These are phyloP conservation scores for Penicillium mononematosum DNA, from an alignment of 495 filamentous ascomycete genomes.

Conservation along the genomic window DNA sequence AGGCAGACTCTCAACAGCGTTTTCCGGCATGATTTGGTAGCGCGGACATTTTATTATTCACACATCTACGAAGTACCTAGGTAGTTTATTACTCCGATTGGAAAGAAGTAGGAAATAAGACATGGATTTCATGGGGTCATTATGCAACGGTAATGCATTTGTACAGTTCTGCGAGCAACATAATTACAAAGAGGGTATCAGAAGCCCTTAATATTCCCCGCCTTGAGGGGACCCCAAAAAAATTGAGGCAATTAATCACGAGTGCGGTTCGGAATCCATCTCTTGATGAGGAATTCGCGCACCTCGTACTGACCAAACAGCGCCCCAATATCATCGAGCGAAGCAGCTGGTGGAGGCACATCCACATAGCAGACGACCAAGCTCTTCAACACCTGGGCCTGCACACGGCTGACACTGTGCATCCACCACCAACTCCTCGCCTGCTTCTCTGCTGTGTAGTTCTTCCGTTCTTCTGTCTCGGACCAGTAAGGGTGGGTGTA, in stretches of 20 bases:
- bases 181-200: slow-evolving; percentile 17
- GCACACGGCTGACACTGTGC: slow-evolving; percentile 88
- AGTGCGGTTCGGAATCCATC: slow-evolving; percentile 82
- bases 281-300: slow-evolving; percentile 74
- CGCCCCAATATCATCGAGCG: slow-evolving; percentile 54
- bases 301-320: slow-evolving; percentile 72
- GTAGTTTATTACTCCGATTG: neutral
- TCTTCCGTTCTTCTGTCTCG: slow-evolving; percentile 47
- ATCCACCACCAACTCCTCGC: slow-evolving; percentile 83
- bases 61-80: too few species aligned
- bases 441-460: slow-evolving; percentile 47
- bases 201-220: slow-evolving; percentile 15
- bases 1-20: neutral
- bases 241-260: slow-evolving; percentile 53
- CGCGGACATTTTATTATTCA: neutral
- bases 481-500: slow-evolving; percentile 77
- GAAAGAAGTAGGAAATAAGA: neutral
- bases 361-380: slow-evolving; percentile 88
- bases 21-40: neutral
- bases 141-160: slow-evolving; percentile 12
- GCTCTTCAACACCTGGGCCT: slow-evolving; percentile 83
- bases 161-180: neutral
- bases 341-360: slow-evolving; percentile 64
- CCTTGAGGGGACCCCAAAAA: slow-evolving; percentile 32
- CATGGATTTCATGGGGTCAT: slow-evolving; percentile 4